Conservation (phyloP, 345 rosid species). For the Salix viminalis region DNA sequence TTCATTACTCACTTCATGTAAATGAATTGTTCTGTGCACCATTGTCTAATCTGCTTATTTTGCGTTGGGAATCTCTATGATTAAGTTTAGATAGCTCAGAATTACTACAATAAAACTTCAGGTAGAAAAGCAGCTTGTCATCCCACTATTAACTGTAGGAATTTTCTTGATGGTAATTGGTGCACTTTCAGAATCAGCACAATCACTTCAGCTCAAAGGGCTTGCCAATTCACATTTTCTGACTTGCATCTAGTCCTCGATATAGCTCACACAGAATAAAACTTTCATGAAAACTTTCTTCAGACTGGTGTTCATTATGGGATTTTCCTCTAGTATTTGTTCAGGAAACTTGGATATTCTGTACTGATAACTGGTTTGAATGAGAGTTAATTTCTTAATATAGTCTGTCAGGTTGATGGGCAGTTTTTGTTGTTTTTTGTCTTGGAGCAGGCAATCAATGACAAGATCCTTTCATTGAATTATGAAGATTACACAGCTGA, state of each 20-base stretch:
- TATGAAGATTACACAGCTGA: constrained; percentile 58
- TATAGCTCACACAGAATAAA: not conserved
- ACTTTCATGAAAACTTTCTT: not conserved
- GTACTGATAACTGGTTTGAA: not conserved
- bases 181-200: too few species aligned
- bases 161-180: not conserved
- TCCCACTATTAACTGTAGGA: not conserved
- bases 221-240: too few species aligned
- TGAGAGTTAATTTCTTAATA: not conserved
- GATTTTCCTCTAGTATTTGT: not conserved
- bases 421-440: not conserved
- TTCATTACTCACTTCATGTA: not conserved
- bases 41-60: not conserved
- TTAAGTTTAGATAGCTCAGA: not conserved
- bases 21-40: too few species aligned
- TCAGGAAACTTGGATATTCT: not conserved
- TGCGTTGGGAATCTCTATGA: not conserved
- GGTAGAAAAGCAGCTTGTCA: not conserved
- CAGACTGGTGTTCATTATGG: not conserved
- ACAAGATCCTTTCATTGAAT: constrained; percentile 23
- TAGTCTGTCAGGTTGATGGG: not conserved
- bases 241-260: too few species aligned
- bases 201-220: too few species aligned
- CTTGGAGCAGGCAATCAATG: constrained; percentile 29
- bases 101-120: not conserved